phyloP scores from a whole-genome alignment of 2,329 filamentous ascomycete genomes.

The Aspergillus sp. region DNA sequence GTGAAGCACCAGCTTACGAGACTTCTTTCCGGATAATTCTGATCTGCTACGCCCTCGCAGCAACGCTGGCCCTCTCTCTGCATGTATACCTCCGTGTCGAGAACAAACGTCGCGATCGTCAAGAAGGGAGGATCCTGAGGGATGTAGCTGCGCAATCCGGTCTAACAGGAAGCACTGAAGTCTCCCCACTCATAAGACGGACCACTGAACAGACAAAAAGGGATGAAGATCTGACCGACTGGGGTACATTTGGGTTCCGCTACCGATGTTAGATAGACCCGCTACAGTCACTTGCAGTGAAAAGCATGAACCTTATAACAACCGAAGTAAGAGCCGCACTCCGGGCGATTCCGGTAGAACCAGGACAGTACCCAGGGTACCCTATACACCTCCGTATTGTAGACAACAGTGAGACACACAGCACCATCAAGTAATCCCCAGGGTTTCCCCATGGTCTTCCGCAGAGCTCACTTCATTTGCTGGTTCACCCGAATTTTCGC shows the following conservation, averaged over 20 bases:
- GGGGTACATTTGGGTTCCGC: constrained; percentile 62
- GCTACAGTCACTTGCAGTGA: too few relatives aligned
- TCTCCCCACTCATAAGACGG: constrained; percentile 31
- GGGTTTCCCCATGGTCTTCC: neutral
- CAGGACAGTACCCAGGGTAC: neutral
- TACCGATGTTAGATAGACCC: constrained; percentile 49
- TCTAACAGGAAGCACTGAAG: constrained; percentile 20
- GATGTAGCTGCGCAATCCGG: neutral
- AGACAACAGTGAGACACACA: neutral
- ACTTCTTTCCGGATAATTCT: constrained; percentile 62
- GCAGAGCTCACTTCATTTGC: neutral
- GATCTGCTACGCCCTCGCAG: constrained; percentile 59
- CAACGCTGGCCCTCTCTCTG: constrained; percentile 50
- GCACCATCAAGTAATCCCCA: neutral
- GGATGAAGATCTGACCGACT: constrained; percentile 65
- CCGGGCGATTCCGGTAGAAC: constrained; percentile 1
- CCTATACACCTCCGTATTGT: neutral
- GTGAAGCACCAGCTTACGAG: constrained; percentile 57
- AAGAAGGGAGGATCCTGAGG: constrained; percentile 36
- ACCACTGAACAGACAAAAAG: constrained; percentile 51
- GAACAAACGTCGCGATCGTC: constrained; percentile 49
- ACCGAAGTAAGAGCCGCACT: constrained; percentile 6
- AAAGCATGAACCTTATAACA: neutral
- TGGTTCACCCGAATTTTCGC: neutral
- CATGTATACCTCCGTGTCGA: constrained; percentile 54